Percentiles rank a stretch among this genome's conserved stretches.
Evolutionary conservation across 139 green algal genomes (phyloP).

Genomic region (Penium margaritaceum): DNA sequence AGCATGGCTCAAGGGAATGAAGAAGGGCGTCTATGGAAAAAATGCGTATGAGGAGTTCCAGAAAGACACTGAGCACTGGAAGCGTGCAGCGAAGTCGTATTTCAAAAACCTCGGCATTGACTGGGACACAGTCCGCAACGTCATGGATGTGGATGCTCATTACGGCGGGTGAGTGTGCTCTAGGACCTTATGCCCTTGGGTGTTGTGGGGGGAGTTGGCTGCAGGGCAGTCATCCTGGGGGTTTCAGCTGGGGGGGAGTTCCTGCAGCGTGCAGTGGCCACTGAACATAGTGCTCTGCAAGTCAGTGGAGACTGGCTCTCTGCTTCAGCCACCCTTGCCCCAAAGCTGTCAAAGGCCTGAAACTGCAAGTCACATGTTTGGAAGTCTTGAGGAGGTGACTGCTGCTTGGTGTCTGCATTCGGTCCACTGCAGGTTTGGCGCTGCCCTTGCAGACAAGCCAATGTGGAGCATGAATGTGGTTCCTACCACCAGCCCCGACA

Average conservation of each 20-base stretch:
- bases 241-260: constrained; percentile 11
- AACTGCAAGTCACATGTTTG: no score
- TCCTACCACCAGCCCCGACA: constrained; percentile 27
- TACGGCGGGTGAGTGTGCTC: constrained; percentile 40
- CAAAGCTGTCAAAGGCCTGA: no score
- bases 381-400: no score
- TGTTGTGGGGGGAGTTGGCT: no score
- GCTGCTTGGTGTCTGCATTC: no score
- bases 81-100: constrained; percentile 7
- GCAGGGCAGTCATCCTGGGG: no score
- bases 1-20: constrained; percentile 5
- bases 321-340: no score
- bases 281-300: no score
- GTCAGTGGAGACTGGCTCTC: no score
- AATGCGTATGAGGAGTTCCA: constrained; percentile 24
- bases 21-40: constrained; percentile 18
- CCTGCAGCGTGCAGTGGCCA: constrained; percentile 37
- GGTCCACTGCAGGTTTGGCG: constrained; percentile 20
- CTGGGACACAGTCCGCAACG: constrained; percentile 30
- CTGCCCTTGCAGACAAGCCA: constrained; percentile 7
- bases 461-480: constrained; percentile 45
- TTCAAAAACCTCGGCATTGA: constrained; percentile 20
- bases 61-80: constrained; percentile 23
- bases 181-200: no score
- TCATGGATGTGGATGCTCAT: constrained; percentile 37